Evolutionary conservation across 2,329 filamentous ascomycete genomes (phyloP), one percentile per base, ranked within the genome.

Genomic region (Knufia petricola): DNA sequence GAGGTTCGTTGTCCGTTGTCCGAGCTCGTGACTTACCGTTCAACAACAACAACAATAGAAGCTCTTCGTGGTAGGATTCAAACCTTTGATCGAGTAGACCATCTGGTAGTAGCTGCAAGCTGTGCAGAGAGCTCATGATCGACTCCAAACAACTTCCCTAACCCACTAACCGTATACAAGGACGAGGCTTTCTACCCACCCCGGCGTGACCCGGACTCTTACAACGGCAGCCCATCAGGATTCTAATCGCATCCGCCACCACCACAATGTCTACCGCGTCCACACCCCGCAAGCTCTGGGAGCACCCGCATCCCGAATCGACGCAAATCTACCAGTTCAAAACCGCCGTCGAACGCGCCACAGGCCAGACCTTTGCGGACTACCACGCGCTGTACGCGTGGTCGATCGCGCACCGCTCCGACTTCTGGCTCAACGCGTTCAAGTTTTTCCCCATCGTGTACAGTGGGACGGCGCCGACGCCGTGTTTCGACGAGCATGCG

Each of bases 241-340:
- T n/a, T n/a, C n/a, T n/a, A n/a, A 28, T 28, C 26, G 12, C 26
- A 6, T 6, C 26, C 26, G 12, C 26, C 26, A 28, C 26, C 26
- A 36, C 6, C 32, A 17, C 15, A 13, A 36, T 36, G 32, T 36
- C 28, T 7, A 15, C 8, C 17, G 12, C 17, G 8, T 6, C n/a
- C n/a, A 23, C 19, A 9, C 43, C 43, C 3, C 43, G 43, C 31
- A 37, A 37, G 31, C 20, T 85, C 48, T 85, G 82, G 82, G 77
- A 82, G 64, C 81, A 84, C 58, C 72, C 78, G 1, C 61, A 78
- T 55, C 79, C 79, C 13, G 61, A 77, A 58, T 72, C 69, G 52
- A 86, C 83, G 1, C 65, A 72, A 26, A 84, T 87, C 74, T 82
- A 77, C 66, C 64, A 69, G 42, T 84, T 87, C 60, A 81, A 52